Evolutionary conservation across 257 asterid genomes (phyloP), one percentile per base, ranked within the genome.

Genomic region (Salvia miltiorrhiza): DNA sequence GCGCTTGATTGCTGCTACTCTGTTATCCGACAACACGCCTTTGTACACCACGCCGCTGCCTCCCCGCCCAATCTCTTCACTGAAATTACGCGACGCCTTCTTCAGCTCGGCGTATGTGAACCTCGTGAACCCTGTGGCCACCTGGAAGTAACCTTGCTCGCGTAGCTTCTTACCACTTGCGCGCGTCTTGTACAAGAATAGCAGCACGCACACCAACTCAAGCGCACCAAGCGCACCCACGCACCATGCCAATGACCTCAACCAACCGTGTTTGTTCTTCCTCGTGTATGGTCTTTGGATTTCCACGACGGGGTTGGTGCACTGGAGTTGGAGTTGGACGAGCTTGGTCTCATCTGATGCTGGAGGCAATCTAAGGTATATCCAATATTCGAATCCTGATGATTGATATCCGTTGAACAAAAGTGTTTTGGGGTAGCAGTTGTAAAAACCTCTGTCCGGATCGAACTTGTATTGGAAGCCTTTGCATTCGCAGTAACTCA

Each of bases 1-100:
- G 9, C 53, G 4, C 68, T 62, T 62, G 53, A 62, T 21, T 3
- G 68, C 54, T 6, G 68, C 54, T 0, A 62, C 37, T 39, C 68
- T 9, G 39, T 23, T 41, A 41, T 62, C 68, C 8, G 54, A 5
- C 2, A 62, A 26, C 54, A 59, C 30, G 17, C 48, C 65, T 9
- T 59, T 59, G 20, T 59, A 59, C 9, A 59, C 65, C n/a, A 35
- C 48, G 1, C 65, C 65, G n/a, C 65, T 59, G 0, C 65, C 65
- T 35, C 65, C 65, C 0, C 65, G n/a, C 0, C 65, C 48, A 11
- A 59, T 35, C 48, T 59, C 65, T 10, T 33, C 48, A 3, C 48
- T 59, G 2, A 59, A 59, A 17, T 59, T 35, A 10, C 65, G 17
- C 2, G 48, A 16, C 16, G 65, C 65, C 47, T 59, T 59, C 32